phyloP scores from a whole-genome alignment of 1,284 basidiomycete genomes.

The Cystobasidium slooffiae region DNA sequence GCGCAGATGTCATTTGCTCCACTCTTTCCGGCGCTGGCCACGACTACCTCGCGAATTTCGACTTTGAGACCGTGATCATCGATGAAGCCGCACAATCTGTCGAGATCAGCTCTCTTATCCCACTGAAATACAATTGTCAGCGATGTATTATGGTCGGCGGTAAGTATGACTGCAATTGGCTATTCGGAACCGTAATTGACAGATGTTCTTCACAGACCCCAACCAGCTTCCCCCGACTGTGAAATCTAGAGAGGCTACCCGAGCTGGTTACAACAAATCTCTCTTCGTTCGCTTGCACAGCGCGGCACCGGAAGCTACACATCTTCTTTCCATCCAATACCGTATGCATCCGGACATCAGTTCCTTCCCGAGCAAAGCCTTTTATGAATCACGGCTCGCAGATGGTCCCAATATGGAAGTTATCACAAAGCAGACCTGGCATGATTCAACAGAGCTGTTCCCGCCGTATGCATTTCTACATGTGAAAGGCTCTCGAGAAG shows the following conservation, averaged over 20 bases:
- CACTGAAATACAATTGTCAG: slow-evolving; percentile 82
- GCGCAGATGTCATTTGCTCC: slow-evolving; percentile 91
- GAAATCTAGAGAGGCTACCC: slow-evolving; percentile 81
- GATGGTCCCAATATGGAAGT: slow-evolving; percentile 88
- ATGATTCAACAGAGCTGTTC: slow-evolving; percentile 70
- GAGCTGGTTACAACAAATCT: slow-evolving; percentile 81
- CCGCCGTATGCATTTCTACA: slow-evolving; percentile 91
- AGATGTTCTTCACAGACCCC: slow-evolving; percentile 67
- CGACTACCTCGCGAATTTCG: slow-evolving; percentile 71
- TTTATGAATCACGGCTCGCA: slow-evolving; percentile 79
- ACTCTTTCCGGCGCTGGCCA: slow-evolving; percentile 93
- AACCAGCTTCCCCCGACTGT: slow-evolving; percentile 97
- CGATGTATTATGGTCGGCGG: slow-evolving; percentile 94
- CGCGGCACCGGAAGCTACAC: slow-evolving; percentile 75
- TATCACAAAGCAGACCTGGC: slow-evolving; percentile 87
- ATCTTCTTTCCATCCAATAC: slow-evolving; percentile 96
- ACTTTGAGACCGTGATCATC: slow-evolving; percentile 90
- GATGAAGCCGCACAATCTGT: slow-evolving; percentile 98
- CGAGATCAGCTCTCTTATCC: slow-evolving; percentile 95
- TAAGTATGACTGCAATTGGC: slow-evolving; percentile 55
- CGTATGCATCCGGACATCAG: slow-evolving; percentile 99
- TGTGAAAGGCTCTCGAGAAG: slow-evolving; percentile 61
- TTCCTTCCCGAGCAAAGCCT: slow-evolving; percentile 81
- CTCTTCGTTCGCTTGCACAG: slow-evolving; percentile 92
- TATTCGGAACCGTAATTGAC: background rate